Base-by-base conservation (phyloP, 768 basidiomycete genomes). In the Mrakia gelida region DNA sequence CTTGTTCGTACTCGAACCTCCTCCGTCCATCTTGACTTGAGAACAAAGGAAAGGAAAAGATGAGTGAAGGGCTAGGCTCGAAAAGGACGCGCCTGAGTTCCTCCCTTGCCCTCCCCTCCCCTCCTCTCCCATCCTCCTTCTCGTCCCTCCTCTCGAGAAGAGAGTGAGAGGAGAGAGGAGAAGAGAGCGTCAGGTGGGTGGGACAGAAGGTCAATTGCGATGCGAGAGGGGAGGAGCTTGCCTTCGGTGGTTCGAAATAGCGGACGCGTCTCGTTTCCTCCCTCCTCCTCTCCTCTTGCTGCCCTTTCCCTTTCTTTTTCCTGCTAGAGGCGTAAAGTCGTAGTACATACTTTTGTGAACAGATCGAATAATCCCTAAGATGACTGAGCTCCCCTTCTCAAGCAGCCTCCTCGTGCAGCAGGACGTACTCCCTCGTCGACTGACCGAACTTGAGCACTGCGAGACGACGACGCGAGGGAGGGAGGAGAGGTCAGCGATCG, bases 371-470 rank as follows among this genome's bases (percentile, higher is more conserved):
- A n/a, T n/a, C 15, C 49, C 49, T 52, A 52, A 52, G 18, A 52
- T 52, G 9, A 21, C 49, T 52, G 11, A 4, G 11, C n/a, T 59
- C 59, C 28, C 56, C 59, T 28, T 26, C 59, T 59, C 59, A 59
- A 8, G 59, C 28, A 59, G 88, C 90, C 74, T 93, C 92, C 76
- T 94, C 93, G 81, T 93, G 91, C 15, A 95, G 86, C 61, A 95
- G 86, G 18, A 95, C 93, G 83, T 94, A 95, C 86, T 95, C 93
- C 80, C 91, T 87, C 54, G 87, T 87, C 4, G 92, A 93, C 79
- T 90, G 87, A 5, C 93, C 93, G 81, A 94, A 94, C 85, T 93
- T 94, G 80, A 95, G 89, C 28, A 95, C 93, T 94, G 81, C 5
- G 13, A 28, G 23, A 26, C n/a, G 11, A 6, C 15, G 54, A 43